phyloP scores from a whole-genome alignment of 1,139 yeast species.

The Yamadazyma friedrichii region DNA sequence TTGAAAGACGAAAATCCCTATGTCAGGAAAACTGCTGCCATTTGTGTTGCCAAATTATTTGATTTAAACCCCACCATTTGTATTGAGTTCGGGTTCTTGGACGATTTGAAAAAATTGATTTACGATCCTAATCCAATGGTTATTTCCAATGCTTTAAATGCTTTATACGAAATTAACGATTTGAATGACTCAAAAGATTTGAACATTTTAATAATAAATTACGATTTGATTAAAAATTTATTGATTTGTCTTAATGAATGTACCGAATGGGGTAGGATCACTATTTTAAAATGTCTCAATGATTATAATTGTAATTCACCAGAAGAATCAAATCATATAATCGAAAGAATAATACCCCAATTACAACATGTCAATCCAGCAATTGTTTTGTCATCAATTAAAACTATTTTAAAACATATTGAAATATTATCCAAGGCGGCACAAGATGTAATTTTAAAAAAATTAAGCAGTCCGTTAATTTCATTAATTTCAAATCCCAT shows the following conservation, averaged over 20 bases:
- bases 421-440: conserved; percentile 41
- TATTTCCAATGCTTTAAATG: conserved; percentile 87
- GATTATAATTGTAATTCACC: conserved; percentile 59
- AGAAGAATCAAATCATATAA: conserved; percentile 78
- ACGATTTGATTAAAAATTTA: conserved; percentile 58
- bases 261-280: conserved; percentile 98
- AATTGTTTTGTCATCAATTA: conserved; percentile 85
- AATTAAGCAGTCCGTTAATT: conserved; percentile 88
- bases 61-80: conserved; percentile 82
- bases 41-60: conserved; percentile 93
- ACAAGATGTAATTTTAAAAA: conserved; percentile 51
- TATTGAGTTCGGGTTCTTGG: conserved; percentile 82
- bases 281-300: conserved; percentile 78
- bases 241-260: conserved; percentile 90
- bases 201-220: conserved; percentile 37
- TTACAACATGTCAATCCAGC: conserved; percentile 97
- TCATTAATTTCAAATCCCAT: conserved; percentile 80
- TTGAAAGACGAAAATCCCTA: conserved; percentile 92
- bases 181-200: conserved; percentile 50
- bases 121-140: conserved; percentile 96
- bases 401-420: conserved; percentile 74
- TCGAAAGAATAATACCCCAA: conserved; percentile 92
- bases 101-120: conserved; percentile 64
- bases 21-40: conserved; percentile 96
- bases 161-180: conserved; percentile 79